These are phyloP conservation scores for Apiotrichum brassicae DNA, from an alignment of 1,284 basidiomycete genomes.

Conservation along the genomic window DNA sequence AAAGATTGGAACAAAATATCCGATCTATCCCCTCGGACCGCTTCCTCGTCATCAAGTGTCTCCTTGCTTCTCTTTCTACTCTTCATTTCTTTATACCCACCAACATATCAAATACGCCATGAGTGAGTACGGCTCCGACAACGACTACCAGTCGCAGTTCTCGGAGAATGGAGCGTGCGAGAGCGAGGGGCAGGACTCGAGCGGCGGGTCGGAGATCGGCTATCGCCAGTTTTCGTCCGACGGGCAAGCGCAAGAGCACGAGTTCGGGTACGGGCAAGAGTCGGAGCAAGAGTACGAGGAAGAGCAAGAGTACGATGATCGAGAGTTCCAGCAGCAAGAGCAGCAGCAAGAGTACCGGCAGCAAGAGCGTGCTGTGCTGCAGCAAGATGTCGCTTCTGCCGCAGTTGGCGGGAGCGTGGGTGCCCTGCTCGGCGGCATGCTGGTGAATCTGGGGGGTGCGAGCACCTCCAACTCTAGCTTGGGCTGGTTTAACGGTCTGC, in stretches of 20 bases:
- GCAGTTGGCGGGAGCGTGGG: background rate
- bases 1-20: too few relatives aligned
- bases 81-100: too few relatives aligned
- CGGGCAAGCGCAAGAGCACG: background rate
- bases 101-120: background rate
- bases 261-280: background rate
- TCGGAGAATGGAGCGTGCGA: background rate
- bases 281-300: background rate
- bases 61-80: too few relatives aligned
- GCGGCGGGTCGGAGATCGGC: background rate
- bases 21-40: too few relatives aligned
- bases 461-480: background rate
- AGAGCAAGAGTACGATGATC: background rate
- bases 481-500: background rate
- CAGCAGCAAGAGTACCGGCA: background rate
- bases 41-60: too few relatives aligned
- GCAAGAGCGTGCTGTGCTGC: too few relatives aligned
- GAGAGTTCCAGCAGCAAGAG: background rate
- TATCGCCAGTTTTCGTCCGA: too few relatives aligned
- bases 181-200: background rate
- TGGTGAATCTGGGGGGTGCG: background rate
- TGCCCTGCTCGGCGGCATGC: background rate
- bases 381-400: background rate
- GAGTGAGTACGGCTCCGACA: conserved; percentile 2
- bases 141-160: background rate